Conservation (phyloP, 2,329 filamentous ascomycete species). For the Fusarium siculi region DNA sequence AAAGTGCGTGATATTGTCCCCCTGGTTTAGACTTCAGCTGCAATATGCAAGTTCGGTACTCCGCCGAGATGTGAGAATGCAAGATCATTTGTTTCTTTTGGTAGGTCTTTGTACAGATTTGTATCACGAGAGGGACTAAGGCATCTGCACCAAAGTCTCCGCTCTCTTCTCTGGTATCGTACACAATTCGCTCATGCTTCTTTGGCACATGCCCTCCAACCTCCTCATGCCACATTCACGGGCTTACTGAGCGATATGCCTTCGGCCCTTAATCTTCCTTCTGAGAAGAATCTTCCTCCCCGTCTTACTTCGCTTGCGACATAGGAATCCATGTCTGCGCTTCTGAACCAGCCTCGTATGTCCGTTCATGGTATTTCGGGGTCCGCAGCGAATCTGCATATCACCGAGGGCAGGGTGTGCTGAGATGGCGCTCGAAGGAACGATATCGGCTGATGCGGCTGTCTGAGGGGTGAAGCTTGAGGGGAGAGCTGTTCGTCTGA, state of each 20-base stretch:
- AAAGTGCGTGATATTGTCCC: conserved; percentile 3
- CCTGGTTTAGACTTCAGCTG: conserved; percentile 5
- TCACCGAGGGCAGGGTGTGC: conserved; percentile 63
- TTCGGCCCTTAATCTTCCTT: conserved; percentile 64
- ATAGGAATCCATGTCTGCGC: conserved; percentile 67
- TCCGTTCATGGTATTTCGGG: conserved; percentile 66
- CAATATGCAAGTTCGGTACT: conserved; percentile 12
- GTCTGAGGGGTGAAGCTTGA: conserved; percentile 47
- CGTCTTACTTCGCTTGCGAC: conserved; percentile 59
- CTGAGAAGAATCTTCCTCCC: conserved; percentile 64
- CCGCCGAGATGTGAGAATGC: conserved; percentile 9
- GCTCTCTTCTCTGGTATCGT: conserved; percentile 37
- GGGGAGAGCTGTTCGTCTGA: conserved; percentile 46
- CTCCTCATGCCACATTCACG: background rate
- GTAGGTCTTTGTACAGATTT: conserved; percentile 38
- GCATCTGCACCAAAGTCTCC: conserved; percentile 5
- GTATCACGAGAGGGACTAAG: conserved; percentile 25
- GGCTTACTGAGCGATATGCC: conserved; percentile 46
- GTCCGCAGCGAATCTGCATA: conserved; percentile 67
- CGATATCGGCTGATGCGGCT: conserved; percentile 54
- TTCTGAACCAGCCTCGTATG: conserved; percentile 67
- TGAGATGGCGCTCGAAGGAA: conserved; percentile 59
- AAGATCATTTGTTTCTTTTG: conserved; percentile 15
- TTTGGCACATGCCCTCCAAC: conserved; percentile 6
- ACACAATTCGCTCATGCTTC: conserved; percentile 27